Conservation (phyloP, 140 eudicot species). For the Erigeron philadelphicus region DNA sequence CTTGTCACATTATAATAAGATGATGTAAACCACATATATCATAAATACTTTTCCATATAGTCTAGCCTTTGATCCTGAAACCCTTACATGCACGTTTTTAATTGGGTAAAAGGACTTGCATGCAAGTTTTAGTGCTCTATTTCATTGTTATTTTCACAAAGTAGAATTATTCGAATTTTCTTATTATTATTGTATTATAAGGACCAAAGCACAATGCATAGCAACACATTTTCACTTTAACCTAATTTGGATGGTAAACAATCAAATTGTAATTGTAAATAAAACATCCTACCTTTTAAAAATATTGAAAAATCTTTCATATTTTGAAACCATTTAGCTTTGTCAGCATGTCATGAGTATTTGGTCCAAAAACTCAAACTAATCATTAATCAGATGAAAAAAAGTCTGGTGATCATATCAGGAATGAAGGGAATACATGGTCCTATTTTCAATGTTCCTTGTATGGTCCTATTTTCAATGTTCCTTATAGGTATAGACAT, state of each 20-base stretch:
- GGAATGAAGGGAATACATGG: not conserved
- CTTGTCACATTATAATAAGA: conserved; percentile 1
- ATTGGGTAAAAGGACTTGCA: not conserved
- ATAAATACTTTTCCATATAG: not conserved
- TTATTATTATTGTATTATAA: too few relatives aligned
- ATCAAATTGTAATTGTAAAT: too few relatives aligned
- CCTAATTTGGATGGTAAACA: not conserved
- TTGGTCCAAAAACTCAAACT: not conserved
- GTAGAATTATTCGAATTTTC: too few relatives aligned
- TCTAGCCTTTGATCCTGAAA: not conserved
- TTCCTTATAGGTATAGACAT: not conserved
- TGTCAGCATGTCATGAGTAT: not conserved
- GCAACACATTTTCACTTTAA: not conserved
- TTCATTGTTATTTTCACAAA: not conserved
- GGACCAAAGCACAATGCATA: not conserved
- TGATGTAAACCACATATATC: not conserved
- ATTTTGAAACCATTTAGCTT: not conserved
- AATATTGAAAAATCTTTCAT: too few relatives aligned
- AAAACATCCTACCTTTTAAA: not conserved
- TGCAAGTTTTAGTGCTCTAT: too few relatives aligned
- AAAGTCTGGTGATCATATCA: not conserved
- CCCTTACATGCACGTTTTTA: not conserved
- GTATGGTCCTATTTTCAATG: too few relatives aligned
- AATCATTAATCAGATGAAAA: not conserved
- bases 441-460: conserved; percentile 5